Evolutionary conservation across 2,329 filamentous ascomycete species (phyloP).

Genomic region (Cytospora paraplurivora): DNA sequence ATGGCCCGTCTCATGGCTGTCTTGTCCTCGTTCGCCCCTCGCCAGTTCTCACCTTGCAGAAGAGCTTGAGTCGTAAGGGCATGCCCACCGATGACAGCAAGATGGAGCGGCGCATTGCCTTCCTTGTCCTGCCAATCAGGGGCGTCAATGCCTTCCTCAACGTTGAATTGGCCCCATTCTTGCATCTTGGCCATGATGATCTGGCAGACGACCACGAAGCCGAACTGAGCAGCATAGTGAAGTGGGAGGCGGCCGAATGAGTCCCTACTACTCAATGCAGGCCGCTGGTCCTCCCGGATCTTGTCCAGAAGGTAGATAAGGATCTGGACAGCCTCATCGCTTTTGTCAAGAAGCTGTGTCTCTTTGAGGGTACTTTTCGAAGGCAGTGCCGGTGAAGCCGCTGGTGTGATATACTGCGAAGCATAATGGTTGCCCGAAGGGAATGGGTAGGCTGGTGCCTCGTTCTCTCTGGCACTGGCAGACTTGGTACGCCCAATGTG

Average conservation of each 20-base stretch:
- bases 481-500: slow-evolving; percentile 79
- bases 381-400: slow-evolving; percentile 65
- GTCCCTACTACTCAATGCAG: slow-evolving; percentile 70
- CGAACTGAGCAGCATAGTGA: slow-evolving; percentile 94
- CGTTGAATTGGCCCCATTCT: slow-evolving; percentile 83
- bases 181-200: slow-evolving; percentile 87
- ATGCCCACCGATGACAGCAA: slow-evolving; percentile 90
- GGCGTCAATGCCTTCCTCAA: slow-evolving; percentile 83
- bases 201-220: slow-evolving; percentile 87
- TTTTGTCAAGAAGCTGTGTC: slow-evolving; percentile 56
- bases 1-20: slow-evolving; percentile 67
- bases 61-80: slow-evolving; percentile 80
- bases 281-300: slow-evolving; percentile 67
- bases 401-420: slow-evolving; percentile 77
- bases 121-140: slow-evolving; percentile 89
- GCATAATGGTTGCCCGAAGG: slow-evolving; percentile 57
- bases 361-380: slow-evolving; percentile 68
- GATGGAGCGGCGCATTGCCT: slow-evolving; percentile 85
- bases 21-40: slow-evolving; percentile 63
- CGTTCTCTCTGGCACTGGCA: slow-evolving; percentile 47
- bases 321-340: slow-evolving; percentile 76
- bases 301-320: slow-evolving; percentile 65
- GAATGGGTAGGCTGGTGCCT: slow-evolving; percentile 53
- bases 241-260: slow-evolving; percentile 81
- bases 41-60: slow-evolving; percentile 78